Base-by-base conservation (phyloP, 345 rosid species). In the Hirschfeldia incana region DNA sequence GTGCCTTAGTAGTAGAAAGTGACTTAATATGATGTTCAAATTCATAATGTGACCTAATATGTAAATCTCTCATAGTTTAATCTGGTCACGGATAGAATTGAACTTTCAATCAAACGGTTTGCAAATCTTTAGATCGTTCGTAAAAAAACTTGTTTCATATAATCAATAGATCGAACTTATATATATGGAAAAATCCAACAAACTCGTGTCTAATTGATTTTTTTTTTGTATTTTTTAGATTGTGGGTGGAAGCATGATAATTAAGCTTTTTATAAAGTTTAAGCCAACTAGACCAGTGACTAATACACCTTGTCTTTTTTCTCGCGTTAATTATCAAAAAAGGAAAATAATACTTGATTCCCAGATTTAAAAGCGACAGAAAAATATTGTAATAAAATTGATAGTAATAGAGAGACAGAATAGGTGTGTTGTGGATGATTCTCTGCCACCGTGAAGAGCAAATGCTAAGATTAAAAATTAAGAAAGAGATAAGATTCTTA, bases 221-320 rank as follows among this genome's bases (percentile, higher is more conserved):
- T 51, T 17, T 72, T 66, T 30, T 72, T 65, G 49, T 55, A 21
- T 71, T 36, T 65, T 58, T 53, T 64, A 70, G 61, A 15, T n/a
- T 63, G 65, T 73, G 78, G 28, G 82, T 73, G 82, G 78, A 60
- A 34, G 53, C 78, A 79, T 79, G 64, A 60, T 65, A 66, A 66
- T 65, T 73, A 79, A 67, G 65, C 61, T 79, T 79, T 67, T 3
- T n/a, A 73, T 73, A 79, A 79, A 79, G 74, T 79, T 67, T 34
- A 73, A 73, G 74, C 78, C 69, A 79, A 73, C 78, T 11, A 58
- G 15, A 59, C 74, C 61, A 72, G 17, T 30, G n/a, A 37, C 3
- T 5, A 4, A 33, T 33, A 33, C 36, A 29, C 16, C 67, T 71
- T 64, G 21, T 66, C 51, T 77, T 70, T 77, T 65, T 49, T 10